phyloP scores from a whole-genome alignment of 768 basidiomycete species.

The Mycena sanguinolenta region DNA sequence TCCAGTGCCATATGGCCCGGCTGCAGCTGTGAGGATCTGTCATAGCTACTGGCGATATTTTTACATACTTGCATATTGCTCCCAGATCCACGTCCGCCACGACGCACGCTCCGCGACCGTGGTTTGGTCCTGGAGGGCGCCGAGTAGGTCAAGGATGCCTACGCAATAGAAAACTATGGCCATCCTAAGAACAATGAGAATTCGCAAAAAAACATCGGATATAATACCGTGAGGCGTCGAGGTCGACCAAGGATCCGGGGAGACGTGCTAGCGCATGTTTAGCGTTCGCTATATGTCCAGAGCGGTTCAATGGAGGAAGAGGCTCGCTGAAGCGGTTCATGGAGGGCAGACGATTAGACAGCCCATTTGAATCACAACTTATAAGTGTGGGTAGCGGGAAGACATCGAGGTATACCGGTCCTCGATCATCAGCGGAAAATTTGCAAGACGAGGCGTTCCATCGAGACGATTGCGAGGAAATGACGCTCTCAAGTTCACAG shows the following conservation, averaged over 20 bases:
- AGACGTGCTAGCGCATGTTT: slow-evolving; percentile 79
- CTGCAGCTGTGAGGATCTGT: slow-evolving; percentile 47
- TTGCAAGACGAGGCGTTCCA: slow-evolving; percentile 7
- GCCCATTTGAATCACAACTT: neutral
- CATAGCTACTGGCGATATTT: neutral
- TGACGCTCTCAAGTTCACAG: slow-evolving; percentile 7
- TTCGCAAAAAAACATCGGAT: slow-evolving; percentile 24
- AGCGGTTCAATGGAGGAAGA: slow-evolving; percentile 51
- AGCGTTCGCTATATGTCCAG: slow-evolving; percentile 74
- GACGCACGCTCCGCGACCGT: slow-evolving; percentile 62
- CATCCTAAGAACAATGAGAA: slow-evolving; percentile 62
- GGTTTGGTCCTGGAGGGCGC: slow-evolving; percentile 60
- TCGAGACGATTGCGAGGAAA: slow-evolving; percentile 19
- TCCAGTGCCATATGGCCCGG: slow-evolving; percentile 70
- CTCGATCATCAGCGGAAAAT: slow-evolving; percentile 35
- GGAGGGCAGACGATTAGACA: neutral
- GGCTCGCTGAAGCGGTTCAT: slow-evolving; percentile 22
- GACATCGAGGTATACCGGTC: neutral
- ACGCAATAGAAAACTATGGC: slow-evolving; percentile 92
- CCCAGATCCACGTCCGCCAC: slow-evolving; percentile 93
- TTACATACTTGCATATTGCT: slow-evolving; percentile 74
- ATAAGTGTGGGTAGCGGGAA: slow-evolving; percentile 4
- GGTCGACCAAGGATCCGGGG: slow-evolving; percentile 75
- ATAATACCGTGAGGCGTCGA: slow-evolving; percentile 80
- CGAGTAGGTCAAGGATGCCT: slow-evolving; percentile 84